Base-by-base conservation (phyloP, 139 green algal genomes). In the Haematococcus lacustris region DNA sequence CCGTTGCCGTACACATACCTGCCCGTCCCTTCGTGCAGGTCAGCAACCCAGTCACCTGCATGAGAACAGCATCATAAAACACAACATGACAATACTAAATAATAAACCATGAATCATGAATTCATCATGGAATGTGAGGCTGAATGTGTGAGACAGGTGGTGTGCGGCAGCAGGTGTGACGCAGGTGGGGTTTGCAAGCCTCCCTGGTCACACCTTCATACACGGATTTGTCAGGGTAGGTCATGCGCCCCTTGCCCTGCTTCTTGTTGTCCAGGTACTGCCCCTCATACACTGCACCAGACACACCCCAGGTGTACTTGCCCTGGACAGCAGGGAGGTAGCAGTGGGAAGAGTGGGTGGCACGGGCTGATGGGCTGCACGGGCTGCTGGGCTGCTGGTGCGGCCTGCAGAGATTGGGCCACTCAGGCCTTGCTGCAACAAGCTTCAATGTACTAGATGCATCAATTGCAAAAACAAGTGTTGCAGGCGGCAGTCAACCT, bases 1-100 rank as follows among this genome's bases (percentile, higher is more conserved):
- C 85, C 85, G 59, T 71, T 89, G 37, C 69, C 53, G 68, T 90
- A 90, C 21, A 68, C n/a, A 17, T 67, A 67, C 60, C 39, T 3
- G n/a, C 60, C 82, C 7, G 71, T 57, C 1, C 85, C 85, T 47
- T 86, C 41, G 78, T 85, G 82, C 71, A 78, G 71, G 75, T 90
- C 82, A 3, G 80, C 78, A 35, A 73, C 70, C 68, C 70, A 90
- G 35, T 1, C 2, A 26, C 66, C 30, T 71, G 66, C 39, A 37
- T 9, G 43, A 53, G 43, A n/a, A n/a, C n/a, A n/a, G n/a, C n/a
- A n/a, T n/a, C n/a, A n/a, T n/a, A n/a, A n/a, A n/a, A n/a, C n/a
- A n/a, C 43, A 53, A 28, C 9, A 9, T 28, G 9, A 17, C 43
- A 53, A 17, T 53, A 17, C 43, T 9, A 53, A 9, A 17, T 17